Percentiles rank a stretch among this genome's conserved stretches.
These are phyloP conservation scores for Penicillium verhagenii DNA, from an alignment of 495 filamentous ascomycete species.

Conservation along the genomic window DNA sequence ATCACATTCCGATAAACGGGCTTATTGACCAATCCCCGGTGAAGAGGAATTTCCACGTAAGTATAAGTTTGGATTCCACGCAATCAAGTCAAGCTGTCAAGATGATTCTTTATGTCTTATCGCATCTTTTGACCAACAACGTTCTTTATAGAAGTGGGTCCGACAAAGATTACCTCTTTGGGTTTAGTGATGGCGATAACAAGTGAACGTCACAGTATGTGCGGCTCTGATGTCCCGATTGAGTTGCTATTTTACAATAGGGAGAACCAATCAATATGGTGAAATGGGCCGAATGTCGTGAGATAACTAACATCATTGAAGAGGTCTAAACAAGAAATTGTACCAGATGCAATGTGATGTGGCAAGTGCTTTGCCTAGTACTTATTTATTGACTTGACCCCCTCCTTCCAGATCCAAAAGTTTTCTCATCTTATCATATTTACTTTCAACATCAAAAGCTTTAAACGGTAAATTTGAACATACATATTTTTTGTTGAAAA, in stretches of 20 bases:
- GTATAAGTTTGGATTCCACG: not conserved
- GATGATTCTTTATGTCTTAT: conserved; percentile 1
- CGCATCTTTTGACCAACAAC: not conserved
- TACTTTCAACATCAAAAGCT: too few relatives aligned
- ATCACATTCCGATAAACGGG: not conserved
- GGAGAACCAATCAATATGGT: not conserved
- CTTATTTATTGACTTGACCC: not conserved
- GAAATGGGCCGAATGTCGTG: not conserved
- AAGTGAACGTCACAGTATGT: not conserved
- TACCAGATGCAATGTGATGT: too few relatives aligned
- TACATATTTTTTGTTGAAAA: too few relatives aligned
- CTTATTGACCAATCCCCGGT: not conserved
- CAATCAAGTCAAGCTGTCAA: not conserved
- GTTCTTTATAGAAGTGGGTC: conserved; percentile 17
- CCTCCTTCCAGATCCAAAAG: too few relatives aligned
- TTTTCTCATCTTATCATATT: too few relatives aligned
- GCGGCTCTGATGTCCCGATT: not conserved
- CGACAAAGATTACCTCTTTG: conserved; percentile 33
- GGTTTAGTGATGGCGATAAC: conserved; percentile 19
- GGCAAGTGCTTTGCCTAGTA: not conserved
- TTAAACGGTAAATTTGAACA: not conserved
- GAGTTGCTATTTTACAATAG: not conserved
- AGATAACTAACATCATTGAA: not conserved
- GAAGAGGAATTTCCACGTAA: not conserved
- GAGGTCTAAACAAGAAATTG: too few relatives aligned